Percentiles rank a stretch among this genome's conserved stretches.
Conservation (phyloP, 2,329 filamentous ascomycete genomes). For the Colletotrichum falcatum region DNA sequence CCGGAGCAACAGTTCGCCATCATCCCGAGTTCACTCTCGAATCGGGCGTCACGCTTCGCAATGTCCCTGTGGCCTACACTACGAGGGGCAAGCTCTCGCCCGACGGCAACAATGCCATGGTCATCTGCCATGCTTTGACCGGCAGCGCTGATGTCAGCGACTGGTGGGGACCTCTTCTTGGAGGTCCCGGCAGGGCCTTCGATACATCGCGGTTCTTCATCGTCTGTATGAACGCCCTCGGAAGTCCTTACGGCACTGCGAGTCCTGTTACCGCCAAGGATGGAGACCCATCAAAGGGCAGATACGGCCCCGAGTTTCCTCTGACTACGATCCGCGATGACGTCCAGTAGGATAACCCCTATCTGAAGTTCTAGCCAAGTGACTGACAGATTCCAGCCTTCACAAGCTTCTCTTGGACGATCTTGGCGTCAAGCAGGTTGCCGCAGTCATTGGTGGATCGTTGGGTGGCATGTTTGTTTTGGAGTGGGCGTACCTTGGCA, state of each 20-base stretch:
- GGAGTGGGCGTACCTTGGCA: constrained; percentile 92
- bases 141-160: constrained; percentile 87
- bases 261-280: constrained; percentile 91
- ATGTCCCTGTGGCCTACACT: constrained; percentile 79
- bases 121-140: constrained; percentile 86
- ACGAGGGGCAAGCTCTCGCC: constrained; percentile 71
- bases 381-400: constrained; percentile 61
- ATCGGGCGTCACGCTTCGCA: constrained; percentile 84
- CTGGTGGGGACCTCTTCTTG: constrained; percentile 89
- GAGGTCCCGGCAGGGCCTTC: constrained; percentile 82
- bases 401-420: constrained; percentile 86
- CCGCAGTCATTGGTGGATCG: constrained; percentile 84
- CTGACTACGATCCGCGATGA: constrained; percentile 96
- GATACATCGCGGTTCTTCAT: constrained; percentile 87
- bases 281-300: constrained; percentile 77
- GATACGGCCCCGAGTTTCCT: constrained; percentile 96
- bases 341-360: constrained; percentile 76
- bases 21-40: constrained; percentile 91
- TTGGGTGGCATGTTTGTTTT: constrained; percentile 93
- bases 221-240: constrained; percentile 86
- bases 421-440: constrained; percentile 81
- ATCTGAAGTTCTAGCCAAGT: not conserved
- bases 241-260: constrained; percentile 88
- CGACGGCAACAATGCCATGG: constrained; percentile 74
- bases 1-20: constrained; percentile 89